phyloP scores from a whole-genome alignment of 495 filamentous ascomycete species.

The Thermochaetoides thermophila region DNA sequence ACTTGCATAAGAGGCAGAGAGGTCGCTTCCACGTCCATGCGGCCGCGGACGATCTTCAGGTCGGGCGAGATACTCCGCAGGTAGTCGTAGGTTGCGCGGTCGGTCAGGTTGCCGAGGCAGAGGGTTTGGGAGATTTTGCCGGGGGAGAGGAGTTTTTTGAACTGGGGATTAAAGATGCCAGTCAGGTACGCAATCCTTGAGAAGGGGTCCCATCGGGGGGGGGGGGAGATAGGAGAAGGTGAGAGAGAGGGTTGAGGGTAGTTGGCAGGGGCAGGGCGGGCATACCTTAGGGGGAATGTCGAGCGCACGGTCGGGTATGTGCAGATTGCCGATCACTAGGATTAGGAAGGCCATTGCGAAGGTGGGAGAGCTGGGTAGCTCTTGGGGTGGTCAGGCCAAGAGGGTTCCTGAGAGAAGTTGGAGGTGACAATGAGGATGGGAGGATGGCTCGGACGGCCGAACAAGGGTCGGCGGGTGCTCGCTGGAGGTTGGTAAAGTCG shows the following conservation, averaged over 20 bases:
- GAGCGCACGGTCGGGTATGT: conserved; percentile 85
- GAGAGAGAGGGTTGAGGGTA: background rate
- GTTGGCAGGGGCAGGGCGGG: background rate
- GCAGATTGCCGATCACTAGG: conserved; percentile 89
- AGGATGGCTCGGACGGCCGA: too few relatives aligned
- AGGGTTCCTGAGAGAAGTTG: too few relatives aligned
- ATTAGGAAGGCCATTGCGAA: conserved; percentile 38
- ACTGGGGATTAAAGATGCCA: conserved; percentile 37
- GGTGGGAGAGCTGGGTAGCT: background rate
- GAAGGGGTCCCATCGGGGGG: background rate
- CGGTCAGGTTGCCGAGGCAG: conserved; percentile 92
- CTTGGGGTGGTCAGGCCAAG: background rate
- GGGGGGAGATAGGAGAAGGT: background rate
- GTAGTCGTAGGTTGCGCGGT: conserved; percentile 87
- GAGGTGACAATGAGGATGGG: too few relatives aligned
- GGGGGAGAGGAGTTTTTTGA: conserved; percentile 93
- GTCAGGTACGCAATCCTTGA: background rate
- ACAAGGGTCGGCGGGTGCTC: background rate
- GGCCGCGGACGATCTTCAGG: conserved; percentile 86
- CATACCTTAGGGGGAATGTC: conserved; percentile 83
- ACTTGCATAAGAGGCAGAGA: conserved; percentile 85
- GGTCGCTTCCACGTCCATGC: conserved; percentile 84
- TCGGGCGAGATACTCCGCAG: conserved; percentile 84
- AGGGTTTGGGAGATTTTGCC: conserved; percentile 97
- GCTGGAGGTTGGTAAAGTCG: background rate